A percentile compares a stretch with the other conserved stretches of the same genome.
phyloP scores from a whole-genome alignment of 2,329 filamentous ascomycete genomes.

The Didymella pinodella region DNA sequence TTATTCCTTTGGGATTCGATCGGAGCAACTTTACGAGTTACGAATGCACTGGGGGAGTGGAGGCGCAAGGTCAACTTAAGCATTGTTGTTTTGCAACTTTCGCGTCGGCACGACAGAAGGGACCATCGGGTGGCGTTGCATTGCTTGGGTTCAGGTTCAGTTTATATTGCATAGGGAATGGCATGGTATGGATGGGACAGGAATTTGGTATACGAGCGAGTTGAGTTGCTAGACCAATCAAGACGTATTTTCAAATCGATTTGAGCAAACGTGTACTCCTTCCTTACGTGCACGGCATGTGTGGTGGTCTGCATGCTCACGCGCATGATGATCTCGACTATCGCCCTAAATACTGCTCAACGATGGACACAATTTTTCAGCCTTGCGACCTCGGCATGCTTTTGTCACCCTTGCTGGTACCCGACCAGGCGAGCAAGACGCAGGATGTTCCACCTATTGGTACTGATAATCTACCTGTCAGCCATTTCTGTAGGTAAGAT shows the following conservation, averaged over 20 bases:
- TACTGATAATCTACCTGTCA: no score
- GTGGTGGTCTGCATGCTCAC: no score
- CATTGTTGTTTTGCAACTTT: conserved; percentile 5
- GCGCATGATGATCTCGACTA: no score
- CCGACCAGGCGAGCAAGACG: no score
- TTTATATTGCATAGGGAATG: conserved; percentile 13
- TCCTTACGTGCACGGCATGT: no score
- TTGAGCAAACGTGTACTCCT: no score
- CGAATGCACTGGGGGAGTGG: conserved; percentile 12
- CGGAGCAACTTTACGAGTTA: conserved; percentile 10
- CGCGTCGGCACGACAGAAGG: not conserved
- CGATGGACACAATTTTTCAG: no score
- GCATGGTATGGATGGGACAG: not conserved
- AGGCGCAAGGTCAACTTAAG: conserved; percentile 12
- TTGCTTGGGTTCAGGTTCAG: conserved; percentile 4
- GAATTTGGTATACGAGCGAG: not conserved
- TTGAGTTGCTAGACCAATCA: conserved; percentile 8
- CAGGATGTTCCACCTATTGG: no score
- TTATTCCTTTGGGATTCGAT: not conserved
- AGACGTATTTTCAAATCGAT: conserved; percentile 1
- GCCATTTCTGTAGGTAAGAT: no score
- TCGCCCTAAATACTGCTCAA: no score
- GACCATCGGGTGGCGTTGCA: conserved; percentile 17
- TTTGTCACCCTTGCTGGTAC: no score
- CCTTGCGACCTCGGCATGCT: no score